Percentiles rank a stretch among this genome's conserved stretches.
Evolutionary conservation across 345 rosid species (phyloP).

Genomic region (Populus euphratica): DNA sequence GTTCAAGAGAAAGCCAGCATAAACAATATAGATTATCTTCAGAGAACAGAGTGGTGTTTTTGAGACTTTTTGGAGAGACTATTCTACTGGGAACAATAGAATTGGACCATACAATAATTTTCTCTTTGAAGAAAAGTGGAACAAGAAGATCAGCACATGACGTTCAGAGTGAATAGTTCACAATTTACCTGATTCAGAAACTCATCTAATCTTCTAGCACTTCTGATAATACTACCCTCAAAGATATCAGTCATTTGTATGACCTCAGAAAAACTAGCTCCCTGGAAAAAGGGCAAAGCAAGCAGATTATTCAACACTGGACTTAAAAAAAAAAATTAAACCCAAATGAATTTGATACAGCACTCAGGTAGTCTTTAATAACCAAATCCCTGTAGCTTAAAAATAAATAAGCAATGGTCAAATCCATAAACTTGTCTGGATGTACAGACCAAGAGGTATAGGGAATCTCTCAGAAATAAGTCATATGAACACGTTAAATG

Average conservation of each 20-base stretch:
- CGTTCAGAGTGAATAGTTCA: not conserved
- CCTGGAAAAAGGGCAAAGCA: constrained; percentile 44
- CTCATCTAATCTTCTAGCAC: constrained; percentile 92
- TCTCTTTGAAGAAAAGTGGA: not conserved
- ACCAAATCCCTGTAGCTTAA: not conserved
- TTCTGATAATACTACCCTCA: constrained; percentile 94
- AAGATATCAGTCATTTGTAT: constrained; percentile 96
- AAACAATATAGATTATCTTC: not conserved
- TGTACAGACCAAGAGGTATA: not conserved
- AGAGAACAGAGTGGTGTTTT: not conserved
- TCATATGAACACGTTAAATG: not conserved
- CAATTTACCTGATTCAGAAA: constrained; percentile 82
- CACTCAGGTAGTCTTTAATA: not conserved
- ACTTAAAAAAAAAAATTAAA: not conserved
- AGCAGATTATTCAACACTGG: constrained; percentile 1
- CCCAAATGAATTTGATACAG: not conserved
- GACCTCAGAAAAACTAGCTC: constrained; percentile 84
- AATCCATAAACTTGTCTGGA: not conserved
- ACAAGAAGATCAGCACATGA: not conserved
- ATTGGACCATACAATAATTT: not conserved
- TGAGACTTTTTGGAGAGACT: not conserved
- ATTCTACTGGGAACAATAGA: not conserved
- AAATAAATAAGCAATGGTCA: not conserved
- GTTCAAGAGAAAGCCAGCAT: not conserved
- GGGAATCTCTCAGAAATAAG: not conserved